Evolutionary conservation across 1,284 basidiomycete species (phyloP).

Genomic region (Rhodotorula sp.): DNA sequence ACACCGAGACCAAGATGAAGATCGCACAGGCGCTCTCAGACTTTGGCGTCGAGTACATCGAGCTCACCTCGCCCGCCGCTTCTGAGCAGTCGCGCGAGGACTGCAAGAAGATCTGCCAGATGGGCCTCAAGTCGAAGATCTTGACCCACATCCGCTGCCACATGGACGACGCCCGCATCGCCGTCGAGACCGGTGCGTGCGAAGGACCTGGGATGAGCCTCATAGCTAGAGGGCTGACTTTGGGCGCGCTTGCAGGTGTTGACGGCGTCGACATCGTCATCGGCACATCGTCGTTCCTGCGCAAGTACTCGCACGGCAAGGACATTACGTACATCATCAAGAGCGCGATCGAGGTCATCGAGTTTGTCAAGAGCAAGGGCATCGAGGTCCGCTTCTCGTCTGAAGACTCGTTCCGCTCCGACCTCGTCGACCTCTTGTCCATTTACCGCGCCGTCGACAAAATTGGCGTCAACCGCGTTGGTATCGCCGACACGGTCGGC

Average conservation of each 20-base stretch:
- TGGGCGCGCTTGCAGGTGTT: conserved; percentile 61
- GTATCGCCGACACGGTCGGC: conserved; percentile 98
- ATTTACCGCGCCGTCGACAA: conserved; percentile 99
- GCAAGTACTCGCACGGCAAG: conserved; percentile 99
- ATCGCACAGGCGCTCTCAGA: conserved; percentile 95
- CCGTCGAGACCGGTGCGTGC: conserved; percentile 86
- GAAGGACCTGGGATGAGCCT: background rate
- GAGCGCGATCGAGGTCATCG: conserved; percentile 90
- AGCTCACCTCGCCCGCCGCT: conserved; percentile 96
- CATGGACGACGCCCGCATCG: conserved; percentile 99
- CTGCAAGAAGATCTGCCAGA: conserved; percentile 99
- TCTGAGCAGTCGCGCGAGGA: conserved; percentile 93
- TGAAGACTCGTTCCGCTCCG: conserved; percentile 99
- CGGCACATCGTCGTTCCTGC: conserved; percentile 96
- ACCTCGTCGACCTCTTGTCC: conserved; percentile 95
- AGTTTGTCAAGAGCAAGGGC: conserved; percentile 99
- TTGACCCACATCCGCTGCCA: conserved; percentile 99
- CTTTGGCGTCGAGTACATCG: conserved; percentile 99
- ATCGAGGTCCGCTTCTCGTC: conserved; percentile 99
- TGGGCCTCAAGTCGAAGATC: conserved; percentile 94
- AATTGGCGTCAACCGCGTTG: conserved; percentile 98
- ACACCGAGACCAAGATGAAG: conserved; percentile 99
- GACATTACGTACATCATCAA: conserved; percentile 99
- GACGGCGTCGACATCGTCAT: conserved; percentile 99
- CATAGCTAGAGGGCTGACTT: background rate